Evolutionary conservation across 176 grass and related monocot species (phyloP).

Genomic region (Urochloa ruziziensis): DNA sequence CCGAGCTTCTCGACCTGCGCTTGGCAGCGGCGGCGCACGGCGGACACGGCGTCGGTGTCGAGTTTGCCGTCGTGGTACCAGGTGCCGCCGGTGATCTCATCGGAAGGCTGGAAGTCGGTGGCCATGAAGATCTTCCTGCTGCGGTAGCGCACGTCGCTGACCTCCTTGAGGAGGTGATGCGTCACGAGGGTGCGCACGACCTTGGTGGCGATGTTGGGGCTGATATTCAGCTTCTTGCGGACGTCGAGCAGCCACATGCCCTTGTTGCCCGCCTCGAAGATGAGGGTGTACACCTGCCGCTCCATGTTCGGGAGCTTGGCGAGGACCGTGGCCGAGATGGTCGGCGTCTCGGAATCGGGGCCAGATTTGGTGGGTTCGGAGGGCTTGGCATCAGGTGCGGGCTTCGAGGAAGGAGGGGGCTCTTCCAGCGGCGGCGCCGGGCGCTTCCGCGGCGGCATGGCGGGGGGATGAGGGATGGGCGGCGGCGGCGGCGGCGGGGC

Average conservation of each 20-base stretch:
- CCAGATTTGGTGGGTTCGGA: not conserved
- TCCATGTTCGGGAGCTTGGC: conserved; percentile 22
- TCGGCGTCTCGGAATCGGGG: not conserved
- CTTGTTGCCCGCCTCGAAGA: conserved; percentile 41
- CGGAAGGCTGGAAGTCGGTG: conserved; percentile 48
- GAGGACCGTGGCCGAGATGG: conserved; percentile 10
- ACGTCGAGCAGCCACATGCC: conserved; percentile 49
- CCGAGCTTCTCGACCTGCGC: conserved; percentile 48
- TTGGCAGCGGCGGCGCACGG: conserved; percentile 42
- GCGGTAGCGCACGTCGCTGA: conserved; percentile 45
- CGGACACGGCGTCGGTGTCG: conserved; percentile 42
- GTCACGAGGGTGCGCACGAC: conserved; percentile 2
- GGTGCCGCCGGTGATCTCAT: conserved; percentile 56
- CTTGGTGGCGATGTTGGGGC: conserved; percentile 19
- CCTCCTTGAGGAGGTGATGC: conserved; percentile 42
- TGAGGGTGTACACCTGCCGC: conserved; percentile 29
- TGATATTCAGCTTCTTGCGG: not conserved
- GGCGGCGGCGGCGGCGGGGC: not conserved
- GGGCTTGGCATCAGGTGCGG: not conserved
- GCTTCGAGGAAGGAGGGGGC: not conserved
- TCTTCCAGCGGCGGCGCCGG: conserved; percentile 6
- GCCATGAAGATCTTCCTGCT: conserved; percentile 64
- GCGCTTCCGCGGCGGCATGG: conserved; percentile 64
- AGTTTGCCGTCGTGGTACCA: conserved; percentile 67
- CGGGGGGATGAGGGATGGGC: not conserved